Percentiles rank a stretch among this genome's conserved stretches.
phyloP scores from a whole-genome alignment of 768 basidiomycete species.

The Stropharia rugosoannulata region DNA sequence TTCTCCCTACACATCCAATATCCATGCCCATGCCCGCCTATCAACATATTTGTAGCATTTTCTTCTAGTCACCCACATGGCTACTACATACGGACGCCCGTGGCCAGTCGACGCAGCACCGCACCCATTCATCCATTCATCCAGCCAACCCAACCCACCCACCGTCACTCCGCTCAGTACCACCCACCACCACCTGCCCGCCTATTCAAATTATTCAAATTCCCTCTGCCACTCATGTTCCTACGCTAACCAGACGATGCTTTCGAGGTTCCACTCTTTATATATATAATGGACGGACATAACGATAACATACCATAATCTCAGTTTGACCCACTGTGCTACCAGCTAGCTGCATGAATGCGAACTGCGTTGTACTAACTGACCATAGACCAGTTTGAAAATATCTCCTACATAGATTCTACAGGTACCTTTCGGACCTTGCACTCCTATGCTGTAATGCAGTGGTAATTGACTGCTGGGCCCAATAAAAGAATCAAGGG shows the following conservation, averaged over 20 bases:
- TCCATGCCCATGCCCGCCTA: neutral
- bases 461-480: too few species aligned
- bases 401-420: too few species aligned
- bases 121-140: too few species aligned
- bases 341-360: too few species aligned
- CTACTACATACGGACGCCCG: neutral
- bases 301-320: conserved; percentile 2
- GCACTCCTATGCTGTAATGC: too few species aligned
- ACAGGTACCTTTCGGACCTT: too few species aligned
- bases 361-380: too few species aligned
- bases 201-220: neutral
- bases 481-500: too few species aligned
- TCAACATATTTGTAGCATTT: neutral
- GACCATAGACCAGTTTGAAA: too few species aligned
- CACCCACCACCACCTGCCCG: neutral
- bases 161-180: too few species aligned
- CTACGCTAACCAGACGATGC: neutral
- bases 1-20: neutral
- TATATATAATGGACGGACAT: conserved; percentile 15
- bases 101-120: neutral
- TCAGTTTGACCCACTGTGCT: neutral
- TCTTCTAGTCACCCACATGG: neutral
- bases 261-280: neutral
- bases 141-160: too few species aligned
- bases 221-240: neutral